Percentiles rank a stretch among this genome's conserved stretches.
These are phyloP conservation scores for Acarospora socialis DNA, from an alignment of 2,329 filamentous ascomycete species.

Conservation along the genomic window DNA sequence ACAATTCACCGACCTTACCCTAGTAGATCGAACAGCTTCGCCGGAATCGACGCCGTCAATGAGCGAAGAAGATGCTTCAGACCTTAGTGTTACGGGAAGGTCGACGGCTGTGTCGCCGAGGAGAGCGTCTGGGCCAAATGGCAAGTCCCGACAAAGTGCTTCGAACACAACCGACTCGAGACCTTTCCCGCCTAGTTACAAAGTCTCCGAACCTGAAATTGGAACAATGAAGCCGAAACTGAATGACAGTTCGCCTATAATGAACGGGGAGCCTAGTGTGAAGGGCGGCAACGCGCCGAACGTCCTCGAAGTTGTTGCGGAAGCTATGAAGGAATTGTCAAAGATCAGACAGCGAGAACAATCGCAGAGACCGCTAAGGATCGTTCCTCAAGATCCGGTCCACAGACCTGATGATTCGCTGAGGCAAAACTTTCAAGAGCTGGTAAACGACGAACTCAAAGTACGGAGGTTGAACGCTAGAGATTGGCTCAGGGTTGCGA, in stretches of 20 bases:
- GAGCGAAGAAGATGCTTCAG: slow-evolving; percentile 5
- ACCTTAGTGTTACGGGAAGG: too few species aligned
- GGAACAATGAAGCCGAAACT: too few species aligned
- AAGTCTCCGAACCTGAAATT: too few species aligned
- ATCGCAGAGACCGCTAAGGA: slow-evolving; percentile 17
- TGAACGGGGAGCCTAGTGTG: too few species aligned
- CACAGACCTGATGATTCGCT: slow-evolving; percentile 17
- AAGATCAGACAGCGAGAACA: slow-evolving; percentile 17
- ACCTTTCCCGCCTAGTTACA: not conserved
- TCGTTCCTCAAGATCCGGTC: slow-evolving; percentile 16
- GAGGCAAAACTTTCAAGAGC: slow-evolving; percentile 13
- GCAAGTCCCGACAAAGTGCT: too few species aligned
- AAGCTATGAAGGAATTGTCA: slow-evolving; percentile 18
- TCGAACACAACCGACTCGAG: slow-evolving; percentile 3
- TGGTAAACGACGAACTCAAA: slow-evolving; percentile 15
- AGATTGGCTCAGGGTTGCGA: slow-evolving; percentile 21
- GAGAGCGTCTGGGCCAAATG: slow-evolving; percentile 1
- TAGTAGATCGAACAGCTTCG: slow-evolving; percentile 3
- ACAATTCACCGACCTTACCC: slow-evolving; percentile 5
- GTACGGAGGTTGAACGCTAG: slow-evolving; percentile 15
- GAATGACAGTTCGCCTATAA: too few species aligned
- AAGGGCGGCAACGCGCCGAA: slow-evolving; percentile 7
- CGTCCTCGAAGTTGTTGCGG: slow-evolving; percentile 14
- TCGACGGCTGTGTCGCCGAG: too few species aligned
- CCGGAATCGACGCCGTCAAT: slow-evolving; percentile 2